Conservation (phyloP, 768 basidiomycete species). For the Russula sp. region DNA sequence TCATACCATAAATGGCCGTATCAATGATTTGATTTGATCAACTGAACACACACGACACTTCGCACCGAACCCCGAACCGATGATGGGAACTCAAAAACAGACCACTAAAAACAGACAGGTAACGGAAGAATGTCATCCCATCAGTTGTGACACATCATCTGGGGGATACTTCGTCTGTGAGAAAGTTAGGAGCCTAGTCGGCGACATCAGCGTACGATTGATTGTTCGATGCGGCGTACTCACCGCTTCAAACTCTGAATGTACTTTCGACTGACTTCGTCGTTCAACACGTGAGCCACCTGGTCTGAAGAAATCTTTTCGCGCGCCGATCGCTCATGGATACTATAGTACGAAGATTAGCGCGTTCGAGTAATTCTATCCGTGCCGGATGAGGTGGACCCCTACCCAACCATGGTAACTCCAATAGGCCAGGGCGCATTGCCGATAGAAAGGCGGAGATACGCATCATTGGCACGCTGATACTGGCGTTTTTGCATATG, state of each 20-base stretch:
- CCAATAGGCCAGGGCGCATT: conserved; percentile 99
- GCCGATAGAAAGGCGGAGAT: conserved; percentile 93
- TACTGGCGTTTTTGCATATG: conserved; percentile 96
- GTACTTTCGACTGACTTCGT: conserved; percentile 98
- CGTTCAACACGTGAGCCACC: conserved; percentile 97
- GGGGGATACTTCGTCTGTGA: conserved; percentile 96
- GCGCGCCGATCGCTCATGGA: conserved; percentile 95
- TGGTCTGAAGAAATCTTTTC: conserved; percentile 98
- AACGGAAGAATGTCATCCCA: conserved; percentile 47
- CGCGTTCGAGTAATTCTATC: not conserved
- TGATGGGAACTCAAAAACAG: conserved; percentile 1
- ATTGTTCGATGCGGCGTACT: conserved; percentile 21
- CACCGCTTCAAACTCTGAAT: conserved; percentile 96
- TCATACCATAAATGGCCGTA: conserved; percentile 17
- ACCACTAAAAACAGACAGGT: not conserved
- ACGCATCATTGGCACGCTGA: conserved; percentile 93
- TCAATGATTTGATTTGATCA: conserved; percentile 15
- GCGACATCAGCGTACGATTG: conserved; percentile 15
- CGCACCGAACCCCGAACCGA: conserved; percentile 13
- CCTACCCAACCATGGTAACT: conserved; percentile 96
- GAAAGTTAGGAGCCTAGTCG: conserved; percentile 78
- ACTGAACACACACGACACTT: not conserved
- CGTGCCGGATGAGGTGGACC: conserved; percentile 28
- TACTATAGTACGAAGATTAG: conserved; percentile 42
- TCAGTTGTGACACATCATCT: conserved; percentile 83